Conservation (phyloP, 306 rosid genomes). For the Oxytropis ochrocephala region DNA sequence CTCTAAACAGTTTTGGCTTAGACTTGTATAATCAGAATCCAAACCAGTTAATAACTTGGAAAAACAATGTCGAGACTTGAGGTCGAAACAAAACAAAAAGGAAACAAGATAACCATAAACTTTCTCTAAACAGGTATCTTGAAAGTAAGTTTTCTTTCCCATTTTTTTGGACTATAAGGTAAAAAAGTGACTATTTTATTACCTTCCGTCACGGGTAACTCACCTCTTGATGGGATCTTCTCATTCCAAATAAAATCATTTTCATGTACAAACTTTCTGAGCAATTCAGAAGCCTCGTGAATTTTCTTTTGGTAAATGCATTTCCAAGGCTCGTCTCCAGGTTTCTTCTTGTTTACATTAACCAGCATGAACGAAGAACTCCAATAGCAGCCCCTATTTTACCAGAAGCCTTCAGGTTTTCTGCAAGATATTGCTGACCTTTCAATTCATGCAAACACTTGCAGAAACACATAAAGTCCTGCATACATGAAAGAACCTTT, state of each 20-base stretch:
- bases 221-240: conserved; percentile 38
- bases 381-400: conserved; percentile 58
- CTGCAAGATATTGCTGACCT: conserved; percentile 47
- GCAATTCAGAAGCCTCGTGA: conserved; percentile 41
- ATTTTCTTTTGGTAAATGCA: conserved; percentile 37
- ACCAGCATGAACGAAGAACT: conserved; percentile 45
- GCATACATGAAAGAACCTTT: conserved; percentile 13
- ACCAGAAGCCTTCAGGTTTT: conserved; percentile 39
- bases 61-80: neutral
- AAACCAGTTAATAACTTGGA: too few species aligned
- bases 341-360: conserved; percentile 33
- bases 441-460: conserved; percentile 54
- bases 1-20: conserved; percentile 17
- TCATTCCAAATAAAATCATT: conserved; percentile 68
- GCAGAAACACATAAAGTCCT: conserved; percentile 61
- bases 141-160: conserved; percentile 56
- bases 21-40: too few species aligned
- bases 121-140: conserved; percentile 21
- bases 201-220: conserved; percentile 45
- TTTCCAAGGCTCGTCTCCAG: conserved; percentile 48
- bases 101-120: neutral
- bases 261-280: conserved; percentile 53
- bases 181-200: conserved; percentile 46
- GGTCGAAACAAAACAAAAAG: neutral
- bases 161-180: conserved; percentile 55